Evolutionary conservation across 1,284 basidiomycete genomes (phyloP).

Genomic region (Ganoderma lingzhi): DNA sequence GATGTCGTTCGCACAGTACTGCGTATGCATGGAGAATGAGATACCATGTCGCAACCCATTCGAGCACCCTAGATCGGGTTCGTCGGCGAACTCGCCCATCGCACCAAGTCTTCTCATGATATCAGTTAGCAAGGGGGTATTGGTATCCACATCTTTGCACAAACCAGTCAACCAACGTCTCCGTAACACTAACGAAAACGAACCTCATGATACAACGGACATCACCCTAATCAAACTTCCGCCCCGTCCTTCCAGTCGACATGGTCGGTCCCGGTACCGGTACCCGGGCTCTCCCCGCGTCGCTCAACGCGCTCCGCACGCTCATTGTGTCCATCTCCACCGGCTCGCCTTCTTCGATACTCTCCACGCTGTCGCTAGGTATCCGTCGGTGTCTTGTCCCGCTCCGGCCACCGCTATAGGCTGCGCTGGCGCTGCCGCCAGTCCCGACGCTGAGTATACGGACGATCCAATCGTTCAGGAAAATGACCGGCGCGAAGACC

Average conservation of each 20-base stretch:
- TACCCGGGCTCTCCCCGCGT: slow-evolving; percentile 26
- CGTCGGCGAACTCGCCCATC: background rate
- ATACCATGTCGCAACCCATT: background rate
- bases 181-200: background rate
- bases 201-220: background rate
- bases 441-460: slow-evolving; percentile 64
- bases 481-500: slow-evolving; percentile 75
- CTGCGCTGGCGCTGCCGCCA: slow-evolving; percentile 20
- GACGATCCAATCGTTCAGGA: slow-evolving; percentile 77
- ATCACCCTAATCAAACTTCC: slow-evolving; percentile 37
- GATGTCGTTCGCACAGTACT: too few relatives aligned
- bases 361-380: slow-evolving; percentile 55
- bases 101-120: background rate
- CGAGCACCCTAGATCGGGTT: too few relatives aligned
- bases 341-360: slow-evolving; percentile 59
- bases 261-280: slow-evolving; percentile 17
- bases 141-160: background rate
- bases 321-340: slow-evolving; percentile 37
- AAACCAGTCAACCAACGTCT: background rate
- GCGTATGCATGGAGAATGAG: background rate
- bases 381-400: slow-evolving; percentile 29
- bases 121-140: background rate
- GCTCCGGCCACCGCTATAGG: slow-evolving; percentile 6
- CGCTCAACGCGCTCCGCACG: slow-evolving; percentile 17
- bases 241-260: slow-evolving; percentile 18